Evolutionary conservation across 805 yeast species (phyloP).

Genomic region (Metschnikowia santaceciliae): DNA sequence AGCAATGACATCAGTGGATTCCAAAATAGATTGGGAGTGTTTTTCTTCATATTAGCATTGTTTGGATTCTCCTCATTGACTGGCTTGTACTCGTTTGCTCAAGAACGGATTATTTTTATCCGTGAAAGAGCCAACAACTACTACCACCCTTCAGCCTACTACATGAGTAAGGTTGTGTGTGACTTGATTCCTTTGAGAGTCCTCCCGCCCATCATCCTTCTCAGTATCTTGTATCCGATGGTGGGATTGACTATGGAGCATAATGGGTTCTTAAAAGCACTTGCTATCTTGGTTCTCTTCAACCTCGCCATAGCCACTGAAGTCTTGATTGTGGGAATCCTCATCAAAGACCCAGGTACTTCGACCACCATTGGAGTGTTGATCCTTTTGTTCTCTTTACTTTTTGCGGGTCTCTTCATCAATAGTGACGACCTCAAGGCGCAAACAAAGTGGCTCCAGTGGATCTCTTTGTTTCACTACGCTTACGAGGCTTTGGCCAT

Average conservation of each 20-base stretch:
- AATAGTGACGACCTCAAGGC: conserved; percentile 61
- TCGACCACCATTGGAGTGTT: conserved; percentile 87
- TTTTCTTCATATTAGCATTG: conserved; percentile 84
- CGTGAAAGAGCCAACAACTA: conserved; percentile 94
- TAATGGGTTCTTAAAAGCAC: conserved; percentile 66
- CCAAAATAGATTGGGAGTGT: conserved; percentile 90
- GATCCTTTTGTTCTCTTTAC: conserved; percentile 73
- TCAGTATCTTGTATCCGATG: conserved; percentile 81
- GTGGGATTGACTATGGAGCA: conserved; percentile 82
- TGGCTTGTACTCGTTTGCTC: conserved; percentile 82
- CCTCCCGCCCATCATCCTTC: conserved; percentile 83
- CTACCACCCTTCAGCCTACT: conserved; percentile 84
- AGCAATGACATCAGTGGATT: conserved; percentile 91
- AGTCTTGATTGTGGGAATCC: conserved; percentile 81
- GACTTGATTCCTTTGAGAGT: conserved; percentile 91
- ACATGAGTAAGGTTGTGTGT: conserved; percentile 77
- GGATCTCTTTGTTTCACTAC: conserved; percentile 87
- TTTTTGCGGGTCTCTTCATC: conserved; percentile 91
- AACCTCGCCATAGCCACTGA: conserved; percentile 84
- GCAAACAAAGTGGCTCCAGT: conserved; percentile 70
- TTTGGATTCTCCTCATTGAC: conserved; percentile 94
- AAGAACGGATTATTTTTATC: conserved; percentile 83
- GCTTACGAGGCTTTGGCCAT: conserved; percentile 92
- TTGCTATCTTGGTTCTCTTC: conserved; percentile 70
- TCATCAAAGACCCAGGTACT: conserved; percentile 85